Evolutionary conservation across 176 grass and related monocot species (phyloP), one percentile per base, ranked within the genome.

Genomic region (Hordeum marinum): DNA sequence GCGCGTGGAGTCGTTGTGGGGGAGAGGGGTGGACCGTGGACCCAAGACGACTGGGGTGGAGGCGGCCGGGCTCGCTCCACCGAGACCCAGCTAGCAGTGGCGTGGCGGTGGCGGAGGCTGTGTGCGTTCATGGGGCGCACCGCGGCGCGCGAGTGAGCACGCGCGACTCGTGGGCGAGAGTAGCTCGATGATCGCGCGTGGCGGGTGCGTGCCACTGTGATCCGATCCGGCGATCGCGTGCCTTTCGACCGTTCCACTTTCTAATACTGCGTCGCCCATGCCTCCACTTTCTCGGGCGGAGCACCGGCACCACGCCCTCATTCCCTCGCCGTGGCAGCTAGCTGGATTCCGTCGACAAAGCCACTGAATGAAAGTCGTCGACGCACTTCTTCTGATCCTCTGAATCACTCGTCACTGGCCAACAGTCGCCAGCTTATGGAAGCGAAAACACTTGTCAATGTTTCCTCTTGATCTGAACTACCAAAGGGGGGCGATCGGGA

Each of bases 231-330:
- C 64, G 37, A 35, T 55, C 20, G 72, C 64, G 41, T 48, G 7
- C 8, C 45, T 57, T 82, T 39, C 29, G 23, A 4, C 26, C 23
- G 43, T 2, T 1, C 12, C 3, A 17, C 54, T 27, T 35, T 65
- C 18, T 17, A 34, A 86, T 67, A 87, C 59, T 80, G 85, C 68
- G 76, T 84, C 17, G 85, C 89, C 89, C 89, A 87, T 87, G 81
- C 89, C 62, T 63, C 85, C 89, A 76, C 89, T 91, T 81, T 91
- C 85, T 84, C 4, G 76, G 85, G 84, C 80, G 32, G 58, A 17
- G 35, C 64, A 65, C 66, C 55, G 68, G 14, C 46, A 14, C 17
- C 32, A 82, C 74, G 65, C 71, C 81, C 23, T 17, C 69, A 69
- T 41, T 48, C 83, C 82, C 25, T 82, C 63, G 70, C 63, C 4